Conservation (phyloP, 1,284 basidiomycete species). For the Cryptococcus deneoformans region DNA sequence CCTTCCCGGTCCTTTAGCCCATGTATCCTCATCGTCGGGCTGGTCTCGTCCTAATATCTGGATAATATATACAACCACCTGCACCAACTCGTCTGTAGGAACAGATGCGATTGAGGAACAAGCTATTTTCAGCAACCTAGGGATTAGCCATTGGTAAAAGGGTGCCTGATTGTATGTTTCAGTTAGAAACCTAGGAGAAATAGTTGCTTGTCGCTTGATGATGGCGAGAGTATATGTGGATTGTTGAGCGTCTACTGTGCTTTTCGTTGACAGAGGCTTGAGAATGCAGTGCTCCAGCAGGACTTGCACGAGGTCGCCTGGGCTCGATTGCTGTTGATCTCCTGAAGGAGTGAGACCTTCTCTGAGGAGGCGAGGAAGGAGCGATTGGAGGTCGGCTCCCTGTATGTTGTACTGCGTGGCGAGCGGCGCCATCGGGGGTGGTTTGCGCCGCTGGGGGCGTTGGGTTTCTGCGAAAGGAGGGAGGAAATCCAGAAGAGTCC, state of each 20-base stretch:
- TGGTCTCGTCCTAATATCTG: constrained; percentile 20
- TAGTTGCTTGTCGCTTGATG: constrained; percentile 20
- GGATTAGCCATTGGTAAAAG: constrained; percentile 42
- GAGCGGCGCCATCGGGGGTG: neutral
- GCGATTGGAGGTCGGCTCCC: neutral
- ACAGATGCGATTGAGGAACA: neutral
- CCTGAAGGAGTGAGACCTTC: constrained; percentile 31
- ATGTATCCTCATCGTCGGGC: constrained; percentile 16
- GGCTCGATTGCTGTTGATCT: constrained; percentile 1
- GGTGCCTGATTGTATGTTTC: constrained; percentile 14
- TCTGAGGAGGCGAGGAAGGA: constrained; percentile 35
- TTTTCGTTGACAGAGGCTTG: constrained; percentile 12
- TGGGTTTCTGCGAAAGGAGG: neutral
- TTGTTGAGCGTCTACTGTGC: constrained; percentile 17
- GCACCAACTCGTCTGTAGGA: constrained; percentile 4
- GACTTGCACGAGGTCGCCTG: constrained; percentile 33
- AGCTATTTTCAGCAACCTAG: constrained; percentile 35
- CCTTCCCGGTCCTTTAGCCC: constrained; percentile 22
- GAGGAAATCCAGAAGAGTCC: neutral
- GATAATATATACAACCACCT: constrained; percentile 15
- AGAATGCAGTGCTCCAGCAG: constrained; percentile 38
- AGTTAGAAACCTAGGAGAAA: constrained; percentile 24
- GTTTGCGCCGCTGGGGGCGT: neutral
- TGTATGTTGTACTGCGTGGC: neutral
- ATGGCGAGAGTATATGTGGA: constrained; percentile 33